Conservation (phyloP, 73 alveolate genomes). For the Paramecium octaurelia region DNA sequence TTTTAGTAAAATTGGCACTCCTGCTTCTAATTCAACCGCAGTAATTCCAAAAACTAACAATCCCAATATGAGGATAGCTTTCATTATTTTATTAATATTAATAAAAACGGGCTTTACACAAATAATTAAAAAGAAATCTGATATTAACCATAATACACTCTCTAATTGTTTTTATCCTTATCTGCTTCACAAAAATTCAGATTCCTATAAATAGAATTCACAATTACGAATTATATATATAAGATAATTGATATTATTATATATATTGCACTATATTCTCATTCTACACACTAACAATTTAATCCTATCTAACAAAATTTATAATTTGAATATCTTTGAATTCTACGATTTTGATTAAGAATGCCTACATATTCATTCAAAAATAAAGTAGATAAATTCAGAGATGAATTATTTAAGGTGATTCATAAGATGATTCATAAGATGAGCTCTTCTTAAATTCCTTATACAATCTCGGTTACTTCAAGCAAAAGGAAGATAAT, state of each 20-base stretch:
- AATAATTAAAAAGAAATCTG: neutral
- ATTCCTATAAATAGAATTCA: too few species aligned
- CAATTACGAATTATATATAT: neutral
- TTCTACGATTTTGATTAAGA: too few species aligned
- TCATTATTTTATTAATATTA: conserved; percentile 12
- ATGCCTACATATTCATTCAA: too few species aligned
- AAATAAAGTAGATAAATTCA: too few species aligned
- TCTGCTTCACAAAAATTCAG: neutral
- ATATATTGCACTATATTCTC: too few species aligned
- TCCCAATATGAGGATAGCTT: neutral
- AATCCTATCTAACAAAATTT: neutral
- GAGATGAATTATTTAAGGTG: neutral
- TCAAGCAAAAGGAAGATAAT: neutral
- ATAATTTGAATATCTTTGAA: neutral
- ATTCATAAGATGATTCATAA: too few species aligned
- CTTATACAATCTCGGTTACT: neutral
- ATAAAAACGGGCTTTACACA: neutral
- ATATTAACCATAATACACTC: neutral
- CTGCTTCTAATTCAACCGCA: conserved; percentile 38
- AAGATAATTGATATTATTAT: neutral
- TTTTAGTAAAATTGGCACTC: conserved; percentile 33
- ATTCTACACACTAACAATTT: neutral
- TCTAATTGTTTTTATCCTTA: neutral
- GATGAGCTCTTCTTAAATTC: too few species aligned
- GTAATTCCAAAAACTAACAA: neutral